These are phyloP conservation scores for Hondaea fermentalgiana DNA, from an alignment of 108 stramenopile genomes.

Conservation along the genomic window DNA sequence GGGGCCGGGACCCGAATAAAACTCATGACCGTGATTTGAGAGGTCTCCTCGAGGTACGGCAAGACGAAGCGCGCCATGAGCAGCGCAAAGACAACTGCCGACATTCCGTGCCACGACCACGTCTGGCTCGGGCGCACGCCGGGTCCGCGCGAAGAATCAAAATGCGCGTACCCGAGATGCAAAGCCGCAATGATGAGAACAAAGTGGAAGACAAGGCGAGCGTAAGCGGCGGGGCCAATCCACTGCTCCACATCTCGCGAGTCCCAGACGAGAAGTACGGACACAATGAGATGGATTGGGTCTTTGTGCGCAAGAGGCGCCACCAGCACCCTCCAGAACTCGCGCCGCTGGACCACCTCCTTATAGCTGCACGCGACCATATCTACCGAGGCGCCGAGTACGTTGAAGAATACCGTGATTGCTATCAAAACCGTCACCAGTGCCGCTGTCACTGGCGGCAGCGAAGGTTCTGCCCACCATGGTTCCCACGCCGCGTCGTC, in stretches of 20 bases:
- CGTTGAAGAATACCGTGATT: not conserved
- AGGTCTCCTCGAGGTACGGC: not conserved
- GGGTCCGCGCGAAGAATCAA: not conserved
- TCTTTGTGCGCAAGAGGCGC: not conserved
- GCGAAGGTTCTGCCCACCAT: not conserved
- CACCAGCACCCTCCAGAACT: not conserved
- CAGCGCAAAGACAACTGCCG: not conserved
- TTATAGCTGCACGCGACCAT: not conserved
- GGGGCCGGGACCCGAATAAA: not conserved
- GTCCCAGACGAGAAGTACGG: not conserved
- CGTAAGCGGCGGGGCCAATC: not conserved
- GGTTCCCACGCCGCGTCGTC: not conserved
- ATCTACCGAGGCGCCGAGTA: not conserved
- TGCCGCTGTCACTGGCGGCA: not conserved
- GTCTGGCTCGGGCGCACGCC: not conserved
- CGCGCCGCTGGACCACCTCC: not conserved
- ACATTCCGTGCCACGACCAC: not conserved
- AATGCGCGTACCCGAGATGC: not conserved
- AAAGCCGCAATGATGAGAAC: not conserved
- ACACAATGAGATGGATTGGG: not conserved
- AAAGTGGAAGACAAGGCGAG: not conserved
- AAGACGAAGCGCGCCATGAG: not conserved
- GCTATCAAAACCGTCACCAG: not conserved
- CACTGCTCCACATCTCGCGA: not conserved
- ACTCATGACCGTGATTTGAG: not conserved